phyloP scores from a whole-genome alignment of 345 rosid genomes.

The Brassica napus region Da-Ae NC_063442.1:7596501-7597000 shows the following conservation, averaged over 20 bases:
- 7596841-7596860: conserved; percentile 64
- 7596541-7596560: conserved; percentile 71
- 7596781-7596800: conserved; percentile 76
- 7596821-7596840: conserved; percentile 71
- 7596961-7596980: conserved; percentile 10
- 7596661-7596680: conserved; percentile 7
- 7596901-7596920: conserved; percentile 7
- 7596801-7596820: conserved; percentile 51
- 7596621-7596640: conserved; percentile 16
- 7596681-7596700: conserved; percentile 25
- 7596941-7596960: conserved; percentile 12
- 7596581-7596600: conserved; percentile 51
- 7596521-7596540: conserved; percentile 20
- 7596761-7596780: conserved; percentile 72
- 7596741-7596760: conserved; percentile 70
- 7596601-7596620: conserved; percentile 81
- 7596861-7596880: conserved; percentile 14
- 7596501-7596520: conserved; percentile 1
- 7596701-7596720: conserved; percentile 37
- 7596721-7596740: conserved; percentile 85
- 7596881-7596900: conserved; percentile 18
- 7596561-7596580: conserved; percentile 62
- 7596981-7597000: conserved; percentile 6
- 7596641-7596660: conserved; percentile 4
- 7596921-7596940: conserved; percentile 26